Conservation (phyloP, 1,284 basidiomycete species). For the Sporisorium reilianum region DNA sequence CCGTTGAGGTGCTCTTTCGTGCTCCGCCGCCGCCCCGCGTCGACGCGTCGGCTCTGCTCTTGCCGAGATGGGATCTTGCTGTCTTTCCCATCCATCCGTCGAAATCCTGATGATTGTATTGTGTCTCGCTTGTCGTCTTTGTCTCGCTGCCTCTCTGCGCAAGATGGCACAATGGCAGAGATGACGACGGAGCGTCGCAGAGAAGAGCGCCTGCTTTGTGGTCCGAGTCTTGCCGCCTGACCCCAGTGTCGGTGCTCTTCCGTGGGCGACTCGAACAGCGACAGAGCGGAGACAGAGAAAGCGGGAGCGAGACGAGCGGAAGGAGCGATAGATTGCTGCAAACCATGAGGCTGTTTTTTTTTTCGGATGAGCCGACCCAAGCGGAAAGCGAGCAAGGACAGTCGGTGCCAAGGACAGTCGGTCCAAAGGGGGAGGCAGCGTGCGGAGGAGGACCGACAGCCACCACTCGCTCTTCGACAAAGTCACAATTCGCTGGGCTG, state of each 20-base stretch:
- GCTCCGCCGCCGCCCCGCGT: constrained; percentile 1
- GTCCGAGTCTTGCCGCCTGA: too few species aligned
- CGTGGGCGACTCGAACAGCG: background rate
- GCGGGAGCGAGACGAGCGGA: background rate
- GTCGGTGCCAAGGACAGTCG: too few species aligned
- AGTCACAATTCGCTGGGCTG: constrained; percentile 12
- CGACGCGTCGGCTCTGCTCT: background rate
- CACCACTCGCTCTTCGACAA: constrained; percentile 9
- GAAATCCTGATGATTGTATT: background rate
- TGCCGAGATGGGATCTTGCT: background rate
- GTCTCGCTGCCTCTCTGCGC: background rate
- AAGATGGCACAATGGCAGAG: background rate
- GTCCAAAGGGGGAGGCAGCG: too few species aligned
- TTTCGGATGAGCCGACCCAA: background rate
- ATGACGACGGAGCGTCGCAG: constrained; percentile 4
- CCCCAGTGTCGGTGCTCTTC: too few species aligned
- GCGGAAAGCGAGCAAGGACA: too few species aligned
- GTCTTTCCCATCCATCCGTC: background rate
- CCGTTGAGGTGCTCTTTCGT: background rate
- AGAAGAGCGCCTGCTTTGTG: too few species aligned
- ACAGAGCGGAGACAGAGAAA: background rate
- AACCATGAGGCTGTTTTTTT: background rate
- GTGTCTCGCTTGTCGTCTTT: background rate
- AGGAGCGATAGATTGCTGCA: background rate
- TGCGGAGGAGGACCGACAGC: background rate